Base-by-base conservation (phyloP, 768 basidiomycete species). In the Termitomyces bulborhizus region DNA sequence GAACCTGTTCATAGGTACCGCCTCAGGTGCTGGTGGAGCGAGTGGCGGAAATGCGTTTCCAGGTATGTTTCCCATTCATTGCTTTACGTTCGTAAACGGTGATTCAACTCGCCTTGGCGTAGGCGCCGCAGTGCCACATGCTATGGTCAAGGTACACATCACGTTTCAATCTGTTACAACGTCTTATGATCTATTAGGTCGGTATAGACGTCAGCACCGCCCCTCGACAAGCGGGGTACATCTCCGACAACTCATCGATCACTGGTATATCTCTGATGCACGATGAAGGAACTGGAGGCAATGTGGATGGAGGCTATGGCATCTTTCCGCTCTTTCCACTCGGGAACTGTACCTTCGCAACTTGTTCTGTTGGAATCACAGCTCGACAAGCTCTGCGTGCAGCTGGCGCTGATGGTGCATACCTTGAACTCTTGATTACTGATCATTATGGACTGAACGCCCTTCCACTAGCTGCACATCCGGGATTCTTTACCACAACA, bases 221-320 rank as follows among this genome's bases (percentile, higher is more conserved):
- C 1, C 78, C 78, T 13, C 69, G 78, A 39, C 78, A 79, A 64
- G 78, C 77, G 21, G 77, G 78, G 47, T 80, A 80, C 57, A 69
- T 78, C n/a, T 61, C 71, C 12, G 76, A 75, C 59, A 78, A 76
- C 57, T 75, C 71, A 1, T 65, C 69, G 3, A 74, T 72, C 32
- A 71, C 71, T 48, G 77, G 77, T 0, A 77, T 80, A 27, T 78
- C 77, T 15, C 66, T 79, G 34, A 76, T 79, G 74, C 79, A 80
- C 52, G 78, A 80, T 54, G 79, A 80, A 63, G 79, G 79, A 0
- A 80, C 78, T 1, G 78, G 78, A 16, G 78, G 78, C n/a, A 79
- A 79, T 54, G 72, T 73, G 3, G 65, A 72, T 54, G 77, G 78
- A 18, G 78, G 78, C 24, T 79, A 77, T 49, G 78, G 78, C n/a